These are phyloP conservation scores for Gloeostereum incarnatum DNA, from an alignment of 768 basidiomycete genomes.

Conservation along the genomic window DNA sequence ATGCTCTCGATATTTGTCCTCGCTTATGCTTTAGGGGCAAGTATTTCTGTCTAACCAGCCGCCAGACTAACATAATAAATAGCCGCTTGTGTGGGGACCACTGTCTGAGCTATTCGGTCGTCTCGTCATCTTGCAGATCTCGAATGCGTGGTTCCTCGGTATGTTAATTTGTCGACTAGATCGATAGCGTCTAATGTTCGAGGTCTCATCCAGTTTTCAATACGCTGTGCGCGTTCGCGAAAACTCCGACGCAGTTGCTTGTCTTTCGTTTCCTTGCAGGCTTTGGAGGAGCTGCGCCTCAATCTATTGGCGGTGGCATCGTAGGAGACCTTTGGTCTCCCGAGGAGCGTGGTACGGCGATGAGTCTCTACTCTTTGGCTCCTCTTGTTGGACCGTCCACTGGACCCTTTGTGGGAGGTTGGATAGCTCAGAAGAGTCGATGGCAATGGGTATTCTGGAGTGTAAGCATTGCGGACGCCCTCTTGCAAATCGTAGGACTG, in stretches of 20 bases:
- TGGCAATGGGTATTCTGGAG: conserved; percentile 62
- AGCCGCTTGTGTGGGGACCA: conserved; percentile 29
- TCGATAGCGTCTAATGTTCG: conserved; percentile 1
- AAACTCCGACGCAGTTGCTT: conserved; percentile 40
- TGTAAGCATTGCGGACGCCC: conserved; percentile 37
- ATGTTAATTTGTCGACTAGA: background rate
- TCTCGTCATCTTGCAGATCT: conserved; percentile 39
- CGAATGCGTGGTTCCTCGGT: conserved; percentile 53
- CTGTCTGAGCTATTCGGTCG: conserved; percentile 29
- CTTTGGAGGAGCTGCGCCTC: conserved; percentile 55
- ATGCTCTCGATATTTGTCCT: conserved; percentile 32
- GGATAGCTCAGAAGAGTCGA: conserved; percentile 39
- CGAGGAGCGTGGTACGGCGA: conserved; percentile 43
- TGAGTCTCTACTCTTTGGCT: conserved; percentile 44
- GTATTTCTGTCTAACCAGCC: conserved; percentile 6
- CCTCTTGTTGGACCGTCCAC: conserved; percentile 33
- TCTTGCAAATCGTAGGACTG: conserved; percentile 39
- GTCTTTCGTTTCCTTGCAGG: conserved; percentile 57
- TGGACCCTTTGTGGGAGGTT: conserved; percentile 25
- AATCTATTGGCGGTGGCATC: conserved; percentile 51
- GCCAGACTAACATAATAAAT: background rate
- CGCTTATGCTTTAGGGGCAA: conserved; percentile 24
- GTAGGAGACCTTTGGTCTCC: conserved; percentile 41
- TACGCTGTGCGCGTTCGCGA: conserved; percentile 39
- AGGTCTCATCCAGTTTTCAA: conserved; percentile 29